Base-by-base conservation (phyloP, 1,139 yeast species). In the Scheffersomyces insectosa region DNA sequence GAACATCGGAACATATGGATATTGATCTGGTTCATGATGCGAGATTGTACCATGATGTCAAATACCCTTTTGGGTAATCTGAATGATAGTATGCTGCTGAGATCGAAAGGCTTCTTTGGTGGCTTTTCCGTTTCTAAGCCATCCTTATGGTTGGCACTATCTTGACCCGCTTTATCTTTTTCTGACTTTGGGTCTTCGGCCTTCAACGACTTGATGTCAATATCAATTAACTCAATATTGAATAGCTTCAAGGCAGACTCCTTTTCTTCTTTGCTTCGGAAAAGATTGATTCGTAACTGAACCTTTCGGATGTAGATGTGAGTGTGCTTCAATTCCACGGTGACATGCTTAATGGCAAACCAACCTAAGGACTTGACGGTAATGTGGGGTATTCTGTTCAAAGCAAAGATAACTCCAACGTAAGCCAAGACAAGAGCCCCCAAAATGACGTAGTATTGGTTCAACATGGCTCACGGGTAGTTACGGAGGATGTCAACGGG, bases 331-430 rank as follows among this genome's bases (percentile, higher is more conserved):
- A 59, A 37, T 28, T 54, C 51, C 30, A 72, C 53, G 2, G 62
- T 56, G 28, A 72, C 56, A 20, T 67, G 62, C 45, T 66, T 52
- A 28, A 70, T 30, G 13, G 68, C 55, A 44, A 72, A 52, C 65
- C 76, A 70, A 14, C 79, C 77, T 14, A 74, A 43, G 8, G 66
- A 61, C 44, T 61, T 63, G 37, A 74, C 66, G 3, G 57, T 39
- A 5, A 72, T 54, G 40, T 60, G 62, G 4, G 77, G 77, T 10
- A 72, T 54, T 36, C 49, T 44, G 49, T 74, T 74, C 15, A 72
- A 36, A 1, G 54, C 37, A 3, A 55, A 25, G 5, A 70, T 48
- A 6, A 51, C 13, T 3, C 45, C 42, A 11, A 59, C 39, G 40
- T 70, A 66, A 7, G 44, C 47, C n/a, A 48, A 33, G 8, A 45